Percentiles rank a stretch among this genome's conserved stretches.
Conservation (phyloP, 345 rosid species). For the Cardiospermum halicacabum region DNA sequence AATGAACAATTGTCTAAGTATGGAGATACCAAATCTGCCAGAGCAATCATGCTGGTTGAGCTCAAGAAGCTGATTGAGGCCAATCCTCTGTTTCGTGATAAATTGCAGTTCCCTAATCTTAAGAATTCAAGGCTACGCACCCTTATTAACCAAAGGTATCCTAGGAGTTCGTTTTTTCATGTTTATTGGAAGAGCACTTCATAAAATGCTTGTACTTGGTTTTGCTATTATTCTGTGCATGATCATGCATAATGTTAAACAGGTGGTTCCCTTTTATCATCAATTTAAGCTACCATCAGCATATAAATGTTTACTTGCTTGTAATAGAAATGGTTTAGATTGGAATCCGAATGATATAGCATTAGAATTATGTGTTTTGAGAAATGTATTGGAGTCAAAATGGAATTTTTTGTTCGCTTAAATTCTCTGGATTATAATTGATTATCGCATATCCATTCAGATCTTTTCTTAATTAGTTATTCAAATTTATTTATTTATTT, state of each 20-base stretch:
- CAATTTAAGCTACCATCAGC: too few relatives aligned
- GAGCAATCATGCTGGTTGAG: constrained; percentile 95
- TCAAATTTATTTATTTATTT: too few relatives aligned
- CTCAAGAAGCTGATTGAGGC: constrained; percentile 99
- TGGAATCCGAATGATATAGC: too few relatives aligned
- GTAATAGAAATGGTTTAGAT: too few relatives aligned
- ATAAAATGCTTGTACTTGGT: neutral
- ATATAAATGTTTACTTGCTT: too few relatives aligned
- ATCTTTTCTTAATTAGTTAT: too few relatives aligned
- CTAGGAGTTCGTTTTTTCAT: neutral
- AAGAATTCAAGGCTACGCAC: constrained; percentile 87
- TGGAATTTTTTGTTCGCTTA: too few relatives aligned
- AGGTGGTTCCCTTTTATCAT: neutral
- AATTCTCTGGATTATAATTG: too few relatives aligned
- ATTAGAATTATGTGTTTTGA: too few relatives aligned
- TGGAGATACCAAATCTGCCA: constrained; percentile 96
- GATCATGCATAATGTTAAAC: neutral
- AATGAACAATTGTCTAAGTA: constrained; percentile 95
- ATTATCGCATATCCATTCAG: too few relatives aligned
- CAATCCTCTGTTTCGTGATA: constrained; percentile 92
- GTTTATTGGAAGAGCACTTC: neutral
- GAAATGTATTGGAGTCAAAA: neutral
- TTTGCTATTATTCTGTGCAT: neutral
- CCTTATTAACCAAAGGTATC: constrained; percentile 90
- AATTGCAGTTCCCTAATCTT: constrained; percentile 90